Base-by-base conservation (phyloP, 805 yeast genomes). In the Candida khao-thaluensis region DNA sequence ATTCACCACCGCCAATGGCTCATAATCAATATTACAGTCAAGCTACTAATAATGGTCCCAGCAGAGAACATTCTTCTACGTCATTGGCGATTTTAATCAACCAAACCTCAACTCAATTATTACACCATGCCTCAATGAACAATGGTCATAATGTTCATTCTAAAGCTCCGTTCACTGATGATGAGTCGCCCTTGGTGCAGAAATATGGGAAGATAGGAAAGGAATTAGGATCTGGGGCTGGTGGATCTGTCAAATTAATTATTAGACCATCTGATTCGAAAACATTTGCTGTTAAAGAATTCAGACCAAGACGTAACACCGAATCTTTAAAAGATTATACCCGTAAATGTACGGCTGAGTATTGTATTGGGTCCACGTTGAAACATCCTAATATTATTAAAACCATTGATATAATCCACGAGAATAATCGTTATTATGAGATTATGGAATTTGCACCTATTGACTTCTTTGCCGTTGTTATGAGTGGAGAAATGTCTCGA, bases 391-490 rank as follows among this genome's bases (percentile, higher is more conserved):
- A 90, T 57, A 85, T 90, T 48, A 85, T 90, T 42, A 91, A 86
- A 59, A 90, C 97, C 1, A 79, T 90, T 38, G 97, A 90, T 56
- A 88, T 90, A 37, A 83, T 90, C 32, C 88, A 87, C 61, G 97
- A 90, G 53, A 80, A 83, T 49, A 93, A 86, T 46, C 72, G 91
- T 41, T 83, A 88, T 42, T 79, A 84, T 51, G 96, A 90, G 63
- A 90, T 90, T 33, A 85, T 90, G 95, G 97, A 90, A 56, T 90
- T 87, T 60, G 89, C 96, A 60, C 95, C 90, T 50, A 89, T 76
- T 57, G 97, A 90, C 59, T 69, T 90, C 49, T 90, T 90, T 62
- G 96, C 96, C 8, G 85, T 90, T 42, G 96, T 90, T 22, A 89
- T 90, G 95, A 81, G 90, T 37, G 87, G 88, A 51, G 84, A 85